Evolutionary conservation across 805 yeast genomes (phyloP), one percentile per base, ranked within the genome.

Genomic region (Grigorovia jiainica): DNA sequence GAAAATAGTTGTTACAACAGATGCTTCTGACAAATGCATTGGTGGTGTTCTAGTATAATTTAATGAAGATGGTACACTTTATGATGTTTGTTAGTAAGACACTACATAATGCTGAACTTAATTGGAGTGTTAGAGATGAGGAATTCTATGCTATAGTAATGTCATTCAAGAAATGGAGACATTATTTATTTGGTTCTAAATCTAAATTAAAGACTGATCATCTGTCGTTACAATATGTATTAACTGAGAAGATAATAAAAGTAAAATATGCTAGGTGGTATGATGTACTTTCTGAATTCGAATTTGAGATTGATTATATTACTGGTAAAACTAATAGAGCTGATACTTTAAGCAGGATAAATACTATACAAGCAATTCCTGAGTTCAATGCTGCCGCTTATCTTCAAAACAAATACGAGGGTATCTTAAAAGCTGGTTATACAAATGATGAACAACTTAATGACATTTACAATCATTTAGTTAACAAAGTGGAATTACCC

Each of bases 191-290:
- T 7, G 38, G 38, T 11, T n/a, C 4, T 3, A 7, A 23, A 5
- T 36, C 27, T 13, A 18, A 16, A 2, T 10, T 36, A 3, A 11
- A 36, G 4, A 36, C 39, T 11, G 39, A 36, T 17, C 39, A 36
- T n/a, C 19, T 25, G 18, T 40, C 43, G 4, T 29, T 40, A 30
- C 10, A 34, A 15, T 18, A 11, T 13, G 21, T 35, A 2, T 3
- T 21, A 4, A 16, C 9, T 13, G 20, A 40, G 18, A 40, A 25
- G 20, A 27, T 11, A 2, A n/a, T 23, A n/a, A 25, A 25, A n/a
- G 6, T 17, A 23, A 33, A 34, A 16, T 25, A 34, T 3, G 42
- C 38, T 7, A 10, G 42, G 3, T 40, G 42, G 42, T 34, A 30
- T 20, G 17, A 40, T 7, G 34, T 23, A 8, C n/a, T 39, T 2